Evolutionary conservation across 768 basidiomycete genomes (phyloP).

Genomic region (Pisolithus tinctorius): DNA sequence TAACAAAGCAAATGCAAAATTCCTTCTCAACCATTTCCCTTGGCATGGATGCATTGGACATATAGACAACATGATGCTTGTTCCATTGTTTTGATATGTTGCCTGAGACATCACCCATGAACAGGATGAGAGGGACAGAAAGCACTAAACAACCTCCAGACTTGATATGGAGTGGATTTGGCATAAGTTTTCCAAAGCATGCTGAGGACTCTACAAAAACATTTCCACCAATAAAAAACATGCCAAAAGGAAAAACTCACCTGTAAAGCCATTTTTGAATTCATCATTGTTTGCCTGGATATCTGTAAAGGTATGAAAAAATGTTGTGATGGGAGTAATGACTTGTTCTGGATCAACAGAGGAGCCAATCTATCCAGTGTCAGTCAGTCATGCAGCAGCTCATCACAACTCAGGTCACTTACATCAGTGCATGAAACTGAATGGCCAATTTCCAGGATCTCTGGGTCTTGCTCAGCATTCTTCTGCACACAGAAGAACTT

Average conservation of each 20-base stretch:
- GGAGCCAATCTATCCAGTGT: neutral
- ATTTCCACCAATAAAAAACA: too few relatives aligned
- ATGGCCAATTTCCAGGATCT: neutral
- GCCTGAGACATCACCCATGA: constrained; percentile 37
- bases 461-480: neutral
- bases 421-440: neutral
- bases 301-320: neutral
- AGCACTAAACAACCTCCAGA: neutral
- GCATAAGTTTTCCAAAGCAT: too few relatives aligned
- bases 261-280: neutral
- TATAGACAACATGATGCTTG: constrained; percentile 38
- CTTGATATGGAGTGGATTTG: neutral
- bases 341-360: constrained; percentile 1
- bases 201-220: too few relatives aligned
- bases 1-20: constrained; percentile 21
- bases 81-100: constrained; percentile 40
- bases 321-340: neutral
- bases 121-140: neutral
- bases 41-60: constrained; percentile 26
- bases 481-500: neutral
- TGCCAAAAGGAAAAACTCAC: neutral
- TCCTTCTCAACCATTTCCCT: constrained; percentile 21
- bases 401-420: neutral
- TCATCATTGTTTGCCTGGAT: neutral
- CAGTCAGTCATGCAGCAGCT: neutral